These are phyloP conservation scores for Beauveria rudraprayagi DNA, from an alignment of 2,329 filamentous ascomycete species.

Conservation along the genomic window DNA sequence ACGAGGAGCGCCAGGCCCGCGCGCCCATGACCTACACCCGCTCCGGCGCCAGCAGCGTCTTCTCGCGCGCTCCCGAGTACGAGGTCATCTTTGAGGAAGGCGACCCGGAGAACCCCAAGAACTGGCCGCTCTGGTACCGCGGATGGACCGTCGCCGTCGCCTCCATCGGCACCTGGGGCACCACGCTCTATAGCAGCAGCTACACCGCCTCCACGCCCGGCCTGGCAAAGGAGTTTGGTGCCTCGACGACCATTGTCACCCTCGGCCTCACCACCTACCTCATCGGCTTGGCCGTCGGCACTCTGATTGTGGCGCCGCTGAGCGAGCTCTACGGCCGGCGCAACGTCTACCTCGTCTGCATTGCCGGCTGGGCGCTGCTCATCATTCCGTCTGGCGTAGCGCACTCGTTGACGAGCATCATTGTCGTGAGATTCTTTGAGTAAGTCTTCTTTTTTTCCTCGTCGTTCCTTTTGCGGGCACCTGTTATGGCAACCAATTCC, in stretches of 20 bases:
- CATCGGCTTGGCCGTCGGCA: slow-evolving; percentile 63
- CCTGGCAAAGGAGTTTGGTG: slow-evolving; percentile 58
- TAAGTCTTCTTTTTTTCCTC: slow-evolving; percentile 24
- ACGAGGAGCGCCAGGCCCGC: slow-evolving; percentile 29
- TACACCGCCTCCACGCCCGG: slow-evolving; percentile 67
- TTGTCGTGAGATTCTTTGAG: slow-evolving; percentile 69
- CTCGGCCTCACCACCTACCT: slow-evolving; percentile 75
- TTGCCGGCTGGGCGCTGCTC: slow-evolving; percentile 57
- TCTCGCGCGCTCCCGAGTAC: slow-evolving; percentile 48
- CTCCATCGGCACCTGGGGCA: slow-evolving; percentile 38
- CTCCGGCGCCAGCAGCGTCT: slow-evolving; percentile 30
- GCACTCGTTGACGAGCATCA: slow-evolving; percentile 56
- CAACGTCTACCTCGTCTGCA: slow-evolving; percentile 60
- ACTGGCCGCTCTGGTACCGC: slow-evolving; percentile 52
- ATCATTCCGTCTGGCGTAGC: slow-evolving; percentile 66
- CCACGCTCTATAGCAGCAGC: slow-evolving; percentile 68
- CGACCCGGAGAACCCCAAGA: slow-evolving; percentile 57
- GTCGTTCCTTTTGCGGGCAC: not conserved
- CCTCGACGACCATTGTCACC: slow-evolving; percentile 53
- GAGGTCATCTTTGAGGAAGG: slow-evolving; percentile 64
- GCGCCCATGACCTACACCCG: slow-evolving; percentile 39
- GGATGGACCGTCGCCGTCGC: slow-evolving; percentile 36
- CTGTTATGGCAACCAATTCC: too few species aligned
- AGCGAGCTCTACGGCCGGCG: slow-evolving; percentile 62
- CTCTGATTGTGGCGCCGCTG: slow-evolving; percentile 65